Percentiles rank a stretch among this genome's conserved stretches.
These are phyloP conservation scores for Nyssa sinensis DNA, from an alignment of 148 eudicot genomes.

Conservation along the genomic window DNA sequence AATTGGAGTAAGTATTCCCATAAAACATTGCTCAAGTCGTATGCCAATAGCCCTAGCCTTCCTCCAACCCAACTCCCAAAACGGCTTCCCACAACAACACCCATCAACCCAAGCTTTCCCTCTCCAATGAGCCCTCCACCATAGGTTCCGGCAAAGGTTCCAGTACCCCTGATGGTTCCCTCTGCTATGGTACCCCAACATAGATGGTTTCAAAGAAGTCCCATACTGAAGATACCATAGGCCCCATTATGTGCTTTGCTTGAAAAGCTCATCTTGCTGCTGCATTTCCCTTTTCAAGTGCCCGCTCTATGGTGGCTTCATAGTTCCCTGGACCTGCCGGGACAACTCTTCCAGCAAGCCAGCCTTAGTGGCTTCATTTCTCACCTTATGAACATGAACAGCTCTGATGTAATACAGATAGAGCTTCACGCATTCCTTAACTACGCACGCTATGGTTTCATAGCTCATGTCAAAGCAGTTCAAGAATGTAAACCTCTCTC, in stretches of 20 bases:
- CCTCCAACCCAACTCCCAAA: conserved; percentile 59
- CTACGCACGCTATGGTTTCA: conserved; percentile 46
- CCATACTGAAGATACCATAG: conserved; percentile 49
- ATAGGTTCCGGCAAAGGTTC: conserved; percentile 46
- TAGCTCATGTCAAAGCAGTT: conserved; percentile 46
- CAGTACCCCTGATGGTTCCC: conserved; percentile 39
- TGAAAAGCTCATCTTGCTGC: conserved; percentile 40
- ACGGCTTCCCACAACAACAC: conserved; percentile 48
- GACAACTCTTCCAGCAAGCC: conserved; percentile 34
- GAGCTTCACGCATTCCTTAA: conserved; percentile 42
- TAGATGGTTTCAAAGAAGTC: conserved; percentile 51
- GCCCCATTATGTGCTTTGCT: conserved; percentile 43
- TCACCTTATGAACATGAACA: conserved; percentile 33
- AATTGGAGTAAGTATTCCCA: no score
- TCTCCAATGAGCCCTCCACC: conserved; percentile 41
- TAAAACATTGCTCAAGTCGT: conserved; percentile 45
- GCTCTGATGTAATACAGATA: conserved; percentile 45
- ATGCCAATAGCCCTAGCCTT: conserved; percentile 48
- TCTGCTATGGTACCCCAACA: conserved; percentile 42
- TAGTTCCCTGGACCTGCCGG: conserved; percentile 28
- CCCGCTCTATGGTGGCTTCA: conserved; percentile 29
- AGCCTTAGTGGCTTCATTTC: conserved; percentile 28
- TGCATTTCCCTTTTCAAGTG: conserved; percentile 32
- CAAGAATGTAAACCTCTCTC: conserved; percentile 39
- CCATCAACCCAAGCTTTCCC: conserved; percentile 37